These are phyloP conservation scores for Daldinia caldariorum DNA, from an alignment of 495 filamentous ascomycete genomes.

Conservation along the genomic window DNA sequence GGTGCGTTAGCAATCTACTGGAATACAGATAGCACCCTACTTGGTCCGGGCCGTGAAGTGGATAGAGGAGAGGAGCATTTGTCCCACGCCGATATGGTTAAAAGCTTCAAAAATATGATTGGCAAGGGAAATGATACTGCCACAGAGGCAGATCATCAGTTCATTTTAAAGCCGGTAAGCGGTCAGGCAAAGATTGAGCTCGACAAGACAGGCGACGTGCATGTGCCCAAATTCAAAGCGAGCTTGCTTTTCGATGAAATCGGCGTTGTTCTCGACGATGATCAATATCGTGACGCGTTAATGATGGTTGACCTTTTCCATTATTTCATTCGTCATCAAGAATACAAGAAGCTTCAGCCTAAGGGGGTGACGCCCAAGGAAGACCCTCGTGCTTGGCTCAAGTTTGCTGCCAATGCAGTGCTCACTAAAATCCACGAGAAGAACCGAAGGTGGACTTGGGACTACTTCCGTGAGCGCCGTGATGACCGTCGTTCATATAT, in stretches of 20 bases:
- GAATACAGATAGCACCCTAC: constrained; percentile 89
- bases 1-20: constrained; percentile 93
- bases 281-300: constrained; percentile 94
- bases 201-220: constrained; percentile 84
- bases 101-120: constrained; percentile 79
- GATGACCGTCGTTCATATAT: constrained; percentile 92
- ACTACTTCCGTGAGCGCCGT: constrained; percentile 87
- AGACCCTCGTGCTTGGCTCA: constrained; percentile 89
- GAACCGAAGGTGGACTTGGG: constrained; percentile 92
- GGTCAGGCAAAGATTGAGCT: constrained; percentile 91
- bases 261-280: constrained; percentile 91
- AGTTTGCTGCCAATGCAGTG: constrained; percentile 87
- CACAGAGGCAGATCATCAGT: constrained; percentile 73
- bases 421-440: constrained; percentile 92
- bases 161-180: constrained; percentile 93
- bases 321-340: constrained; percentile 96
- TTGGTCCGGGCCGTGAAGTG: constrained; percentile 80
- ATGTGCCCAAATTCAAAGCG: constrained; percentile 89
- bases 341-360: constrained; percentile 93
- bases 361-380: constrained; percentile 84
- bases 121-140: constrained; percentile 66
- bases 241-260: constrained; percentile 93
- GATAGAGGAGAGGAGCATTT: constrained; percentile 59
- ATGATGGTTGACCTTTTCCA: constrained; percentile 99
- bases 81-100: constrained; percentile 75